Percentiles rank a stretch among this genome's conserved stretches.
Conservation (phyloP, 2,329 filamentous ascomycete genomes). For the Arthrobotrys pseudoclavata region DNA sequence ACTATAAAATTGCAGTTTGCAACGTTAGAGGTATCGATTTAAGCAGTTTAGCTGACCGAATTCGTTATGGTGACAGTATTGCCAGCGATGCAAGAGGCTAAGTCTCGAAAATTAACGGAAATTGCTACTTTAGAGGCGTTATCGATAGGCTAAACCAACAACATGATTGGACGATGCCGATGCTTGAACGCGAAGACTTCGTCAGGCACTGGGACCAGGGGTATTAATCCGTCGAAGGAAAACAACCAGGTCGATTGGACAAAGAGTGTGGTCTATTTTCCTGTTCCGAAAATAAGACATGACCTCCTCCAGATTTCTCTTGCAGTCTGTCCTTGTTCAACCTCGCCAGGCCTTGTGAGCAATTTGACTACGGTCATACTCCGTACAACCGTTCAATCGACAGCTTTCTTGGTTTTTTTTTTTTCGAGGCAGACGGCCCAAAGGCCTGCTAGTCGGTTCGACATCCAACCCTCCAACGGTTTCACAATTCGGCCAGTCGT, state of each 20-base stretch:
- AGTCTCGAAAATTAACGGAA: constrained; percentile 58
- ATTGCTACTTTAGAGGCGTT: constrained; percentile 56
- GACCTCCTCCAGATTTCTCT: constrained; percentile 49
- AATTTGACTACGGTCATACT: constrained; percentile 49
- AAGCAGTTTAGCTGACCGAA: constrained; percentile 40
- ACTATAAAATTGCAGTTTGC: constrained; percentile 38
- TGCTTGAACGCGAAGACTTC: constrained; percentile 52
- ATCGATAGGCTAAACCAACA: constrained; percentile 55
- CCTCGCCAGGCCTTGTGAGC: constrained; percentile 47
- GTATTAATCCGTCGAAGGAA: constrained; percentile 49
- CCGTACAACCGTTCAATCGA: constrained; percentile 32
- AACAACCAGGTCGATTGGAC: constrained; percentile 44
- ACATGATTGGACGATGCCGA: constrained; percentile 41
- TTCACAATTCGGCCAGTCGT: constrained; percentile 40
- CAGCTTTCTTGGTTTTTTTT: constrained; percentile 34
- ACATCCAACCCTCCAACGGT: constrained; percentile 31
- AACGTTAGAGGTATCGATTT: constrained; percentile 46
- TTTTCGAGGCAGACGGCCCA: constrained; percentile 23
- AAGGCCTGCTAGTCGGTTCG: constrained; percentile 33
- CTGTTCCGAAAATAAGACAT: constrained; percentile 55
- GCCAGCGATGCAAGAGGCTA: constrained; percentile 36
- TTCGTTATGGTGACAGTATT: constrained; percentile 47
- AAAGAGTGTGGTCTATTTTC: constrained; percentile 47
- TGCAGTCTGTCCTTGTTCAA: constrained; percentile 24
- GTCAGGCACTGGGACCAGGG: constrained; percentile 37